Evolutionary conservation across 2,329 filamentous ascomycete genomes (phyloP), one percentile per base, ranked within the genome.

Genomic region (Cercospora sojina): DNA sequence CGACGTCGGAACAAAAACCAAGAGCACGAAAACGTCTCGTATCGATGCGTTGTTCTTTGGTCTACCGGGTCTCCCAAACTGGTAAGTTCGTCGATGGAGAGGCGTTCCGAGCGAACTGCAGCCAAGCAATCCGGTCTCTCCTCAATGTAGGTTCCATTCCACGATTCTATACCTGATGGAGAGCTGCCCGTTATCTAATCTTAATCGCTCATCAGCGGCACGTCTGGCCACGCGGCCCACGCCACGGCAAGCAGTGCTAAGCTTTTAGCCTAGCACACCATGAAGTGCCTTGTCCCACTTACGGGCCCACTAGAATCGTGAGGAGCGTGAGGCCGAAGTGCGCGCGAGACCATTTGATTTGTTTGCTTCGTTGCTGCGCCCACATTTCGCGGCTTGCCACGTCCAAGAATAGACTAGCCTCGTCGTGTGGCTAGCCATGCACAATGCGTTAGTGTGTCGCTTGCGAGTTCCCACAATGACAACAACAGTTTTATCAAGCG

Each of bases 171-270:
- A n/a, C 35, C n/a, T 38, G 35, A 16, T 16, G n/a, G n/a, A n/a
- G n/a, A n/a, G n/a, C 35, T 7, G 16, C 35, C 35, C 16, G 35
- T 38, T 38, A 38, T 38, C 35, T 38, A 38, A 38, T 38, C 35
- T 38, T 38, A 38, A 16, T 16, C 35, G 35, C 16, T 38, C 35
- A 13, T 38, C 2, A 38, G 35, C 35, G 35, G 35, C n/a, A n/a
- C n/a, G n/a, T n/a, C n/a, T n/a, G n/a, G n/a, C n/a, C n/a, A n/a
- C n/a, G n/a, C n/a, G n/a, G n/a, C n/a, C n/a, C n/a, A n/a, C n/a
- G n/a, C n/a, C n/a, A 51, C 65, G 57, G 57, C 56, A 64, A 66
- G 56, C 55, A 32, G 51, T 41, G 57, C 61, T 55, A 60, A 67
- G 38, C 49, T 59, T 64, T 64, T 41, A 51, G 56, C 65, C 64